phyloP scores from a whole-genome alignment of 352 stramenopile species.

The Globisporangium sylvaticum region DNA sequence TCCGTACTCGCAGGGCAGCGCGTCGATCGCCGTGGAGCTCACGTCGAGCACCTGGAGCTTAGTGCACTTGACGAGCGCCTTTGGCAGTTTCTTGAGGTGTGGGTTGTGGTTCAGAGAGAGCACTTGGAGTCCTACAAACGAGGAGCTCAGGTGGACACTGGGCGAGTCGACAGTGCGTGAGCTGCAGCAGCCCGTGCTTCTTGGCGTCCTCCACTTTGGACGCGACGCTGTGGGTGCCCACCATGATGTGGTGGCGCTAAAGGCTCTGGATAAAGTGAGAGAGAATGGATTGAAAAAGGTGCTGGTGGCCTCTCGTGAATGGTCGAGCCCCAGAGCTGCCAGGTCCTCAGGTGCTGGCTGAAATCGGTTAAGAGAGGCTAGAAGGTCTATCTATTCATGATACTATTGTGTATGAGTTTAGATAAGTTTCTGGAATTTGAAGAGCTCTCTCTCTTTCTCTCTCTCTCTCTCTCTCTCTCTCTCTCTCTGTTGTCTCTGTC shows the following conservation, averaged over 20 bases:
- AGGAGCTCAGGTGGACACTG: conserved; percentile 40
- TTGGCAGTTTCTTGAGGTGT: conserved; percentile 42
- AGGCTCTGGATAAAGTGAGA: background rate
- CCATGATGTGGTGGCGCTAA: background rate
- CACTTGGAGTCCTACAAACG: conserved; percentile 53
- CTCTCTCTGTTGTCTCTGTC: background rate
- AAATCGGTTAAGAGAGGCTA: background rate
- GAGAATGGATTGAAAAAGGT: background rate
- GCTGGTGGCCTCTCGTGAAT: background rate
- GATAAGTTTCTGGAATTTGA: background rate
- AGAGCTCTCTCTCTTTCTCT: background rate
- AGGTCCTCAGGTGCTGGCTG: background rate
- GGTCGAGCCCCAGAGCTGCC: background rate
- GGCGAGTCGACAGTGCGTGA: conserved; percentile 42
- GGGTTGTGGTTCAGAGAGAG: conserved; percentile 88
- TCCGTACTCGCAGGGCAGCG: conserved; percentile 66
- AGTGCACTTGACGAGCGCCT: conserved; percentile 50
- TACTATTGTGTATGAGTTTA: background rate
- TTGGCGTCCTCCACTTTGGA: conserved; percentile 58
- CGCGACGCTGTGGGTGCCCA: conserved; percentile 18
- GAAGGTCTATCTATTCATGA: background rate
- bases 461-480: background rate
- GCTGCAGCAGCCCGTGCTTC: conserved; percentile 55
- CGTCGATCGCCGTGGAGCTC: conserved; percentile 53
- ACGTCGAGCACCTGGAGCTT: conserved; percentile 73